Base-by-base conservation (phyloP, 2,329 filamentous ascomycete species). In the Fusarium continuum region DNA sequence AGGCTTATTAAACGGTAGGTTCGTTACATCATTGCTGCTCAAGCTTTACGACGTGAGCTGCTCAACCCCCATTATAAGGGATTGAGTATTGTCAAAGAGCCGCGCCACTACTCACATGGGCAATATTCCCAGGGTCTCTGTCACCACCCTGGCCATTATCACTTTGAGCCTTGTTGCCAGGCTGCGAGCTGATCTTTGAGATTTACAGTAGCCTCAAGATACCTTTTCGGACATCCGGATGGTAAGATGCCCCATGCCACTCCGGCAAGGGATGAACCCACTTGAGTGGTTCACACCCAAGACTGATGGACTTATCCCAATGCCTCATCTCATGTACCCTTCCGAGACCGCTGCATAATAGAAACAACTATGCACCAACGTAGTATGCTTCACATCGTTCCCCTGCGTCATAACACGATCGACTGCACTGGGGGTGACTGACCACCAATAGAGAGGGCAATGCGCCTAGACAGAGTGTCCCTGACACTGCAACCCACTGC, bases 341-440 rank as follows among this genome's bases (percentile, higher is more conserved):
- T 48, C 61, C 31, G 13, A 57, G 26, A 29, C 25, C 25, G 35
- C 43, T 44, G 61, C 56, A 63, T 41, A 51, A 52, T 50, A 48
- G 17, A 57, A 48, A 34, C 39, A 62, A 29, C 34, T 28, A 35
- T 46, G 38, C 20, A 43, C 19, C 34, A 44, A 59, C 36, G 44
- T 39, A 35, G 32, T 44, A 48, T 54, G 62, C 57, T 54, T 63
- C 47, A 55, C 25, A 39, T 45, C 31, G 41, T 65, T 35, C 62
- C 62, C 62, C 57, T 65, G 62, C 57, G 31, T 63, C 62, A 48
- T 36, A 53, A 34, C 41, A 38, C 44, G 52, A 65, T 65, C 57
- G 40, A 43, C 23, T 44, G 26, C 31, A 40, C 32, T 61, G 45
- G 28, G 38, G 52, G 49, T 46, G 58, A 29, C 44, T 36, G 39